Evolutionary conservation across 371 early-diverging fungal species (phyloP), one percentile per base, ranked within the genome.

Genomic region (Saksenaea vasiformis): DNA sequence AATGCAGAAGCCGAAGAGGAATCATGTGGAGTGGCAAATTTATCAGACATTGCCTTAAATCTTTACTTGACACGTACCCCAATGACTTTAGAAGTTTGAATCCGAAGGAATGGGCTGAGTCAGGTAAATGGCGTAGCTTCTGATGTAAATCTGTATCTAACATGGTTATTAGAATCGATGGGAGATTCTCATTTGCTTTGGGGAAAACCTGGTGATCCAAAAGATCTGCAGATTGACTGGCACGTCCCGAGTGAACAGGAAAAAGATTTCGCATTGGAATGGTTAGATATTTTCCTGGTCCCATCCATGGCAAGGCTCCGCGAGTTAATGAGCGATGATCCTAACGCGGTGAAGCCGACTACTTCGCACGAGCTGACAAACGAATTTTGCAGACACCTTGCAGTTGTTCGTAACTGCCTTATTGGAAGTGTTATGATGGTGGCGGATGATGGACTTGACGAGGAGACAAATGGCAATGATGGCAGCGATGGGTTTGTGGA

Each of bases 11-110:
- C 62, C 83, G 85, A 10, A 69, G 85, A 37, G 93, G 90, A 1
- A 90, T 90, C 64, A 91, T 86, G 70, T 86, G 91, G 88, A 80
- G 91, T 0, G 88, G 84, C 19, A 89, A 87, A 68, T 56, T 84
- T 8, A 34, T 93, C 24, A 62, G 82, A 31, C 68, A 74, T 55
- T 66, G 82, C 1, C 58, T 94, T 19, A 57, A 62, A 39, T 77
- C 77, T 8, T 55, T 87, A 35, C 71, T 85, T 24, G 61, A 66
- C 15, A 73, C 79, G 3, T 91, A 89, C 68, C 83, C 88, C 0
- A 51, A 69, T 15, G 87, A 90, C 38, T 76, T 67, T 36, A 72
- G 82, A 24, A 85, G 81, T 65, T 65, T 78, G 41, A 70, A 67
- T 4, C 68, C 76, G 0, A 65, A 70, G 0, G 67, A 76, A 36